These are phyloP conservation scores for Sphagnum contortum DNA, from an alignment of 225 moss, liverwort and hornwort species.

Conservation along the genomic window DNA sequence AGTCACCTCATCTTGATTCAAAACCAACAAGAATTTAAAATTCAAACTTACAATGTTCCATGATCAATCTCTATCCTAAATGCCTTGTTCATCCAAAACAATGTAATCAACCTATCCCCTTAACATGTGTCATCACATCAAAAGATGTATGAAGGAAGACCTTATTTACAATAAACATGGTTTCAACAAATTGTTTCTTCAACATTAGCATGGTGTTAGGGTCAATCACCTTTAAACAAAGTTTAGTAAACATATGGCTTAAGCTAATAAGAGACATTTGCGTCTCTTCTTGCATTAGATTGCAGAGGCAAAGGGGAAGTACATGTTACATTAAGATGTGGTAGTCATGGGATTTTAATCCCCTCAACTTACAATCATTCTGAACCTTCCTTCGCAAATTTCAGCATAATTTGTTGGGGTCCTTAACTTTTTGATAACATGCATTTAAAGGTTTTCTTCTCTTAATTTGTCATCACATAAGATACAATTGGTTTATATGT, in stretches of 20 bases:
- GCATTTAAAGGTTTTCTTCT: too few species aligned
- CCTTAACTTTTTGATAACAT: neutral
- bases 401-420: neutral
- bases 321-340: neutral
- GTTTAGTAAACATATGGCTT: neutral
- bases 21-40: too few species aligned
- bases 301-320: neutral
- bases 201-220: neutral
- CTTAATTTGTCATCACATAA: neutral
- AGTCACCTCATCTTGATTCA: too few species aligned
- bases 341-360: slow-evolving; percentile 1
- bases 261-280: neutral
- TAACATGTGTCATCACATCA: neutral
- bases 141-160: neutral
- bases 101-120: too few species aligned
- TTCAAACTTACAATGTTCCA: too few species aligned
- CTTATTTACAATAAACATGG: neutral
- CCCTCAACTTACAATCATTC: neutral
- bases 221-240: neutral
- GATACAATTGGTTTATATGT: neutral
- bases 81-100: too few species aligned
- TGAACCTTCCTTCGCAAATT: neutral
- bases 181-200: neutral
- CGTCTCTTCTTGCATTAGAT: neutral
- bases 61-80: too few species aligned